Evolutionary conservation across 2,329 filamentous ascomycete species (phyloP).

Genomic region (Cercospora sp.): DNA sequence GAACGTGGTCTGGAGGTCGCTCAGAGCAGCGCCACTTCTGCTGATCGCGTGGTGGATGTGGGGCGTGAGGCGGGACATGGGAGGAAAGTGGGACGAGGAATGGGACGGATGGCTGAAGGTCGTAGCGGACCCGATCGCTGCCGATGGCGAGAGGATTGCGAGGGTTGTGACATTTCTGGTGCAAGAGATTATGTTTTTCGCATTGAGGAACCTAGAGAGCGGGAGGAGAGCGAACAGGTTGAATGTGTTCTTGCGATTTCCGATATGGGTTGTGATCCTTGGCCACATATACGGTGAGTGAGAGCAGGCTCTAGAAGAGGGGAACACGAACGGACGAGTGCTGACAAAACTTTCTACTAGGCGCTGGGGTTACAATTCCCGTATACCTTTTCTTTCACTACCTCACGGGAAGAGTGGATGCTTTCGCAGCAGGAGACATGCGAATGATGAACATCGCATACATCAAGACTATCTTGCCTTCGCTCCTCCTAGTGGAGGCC

Average conservation of each 20-base stretch:
- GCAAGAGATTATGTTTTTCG: not conserved
- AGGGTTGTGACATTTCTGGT: not conserved
- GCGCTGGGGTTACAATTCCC: constrained; percentile 37
- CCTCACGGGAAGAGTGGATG: constrained; percentile 37
- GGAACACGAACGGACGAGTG: not conserved
- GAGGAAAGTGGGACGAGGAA: not conserved
- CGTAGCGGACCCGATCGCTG: not conserved
- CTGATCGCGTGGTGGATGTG: constrained; percentile 10
- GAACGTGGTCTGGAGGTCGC: constrained; percentile 18
- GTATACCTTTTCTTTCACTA: constrained; percentile 45
- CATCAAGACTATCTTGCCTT: constrained; percentile 36
- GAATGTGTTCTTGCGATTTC: constrained; percentile 8
- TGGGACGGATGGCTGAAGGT: not conserved
- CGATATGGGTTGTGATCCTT: constrained; percentile 29
- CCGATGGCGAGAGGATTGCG: not conserved
- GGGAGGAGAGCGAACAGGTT: constrained; percentile 3
- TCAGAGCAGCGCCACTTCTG: constrained; percentile 16
- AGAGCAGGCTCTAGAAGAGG: not conserved
- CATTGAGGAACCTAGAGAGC: not conserved
- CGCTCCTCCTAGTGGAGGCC: not conserved
- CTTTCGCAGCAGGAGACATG: constrained; percentile 39
- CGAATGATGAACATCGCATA: constrained; percentile 36
- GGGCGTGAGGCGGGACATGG: not conserved
- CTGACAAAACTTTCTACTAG: not conserved
- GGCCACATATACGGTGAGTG: constrained; percentile 33